These are phyloP conservation scores for Yarrowia sp. DNA, from an alignment of 805 yeast species.

Conservation along the genomic window DNA sequence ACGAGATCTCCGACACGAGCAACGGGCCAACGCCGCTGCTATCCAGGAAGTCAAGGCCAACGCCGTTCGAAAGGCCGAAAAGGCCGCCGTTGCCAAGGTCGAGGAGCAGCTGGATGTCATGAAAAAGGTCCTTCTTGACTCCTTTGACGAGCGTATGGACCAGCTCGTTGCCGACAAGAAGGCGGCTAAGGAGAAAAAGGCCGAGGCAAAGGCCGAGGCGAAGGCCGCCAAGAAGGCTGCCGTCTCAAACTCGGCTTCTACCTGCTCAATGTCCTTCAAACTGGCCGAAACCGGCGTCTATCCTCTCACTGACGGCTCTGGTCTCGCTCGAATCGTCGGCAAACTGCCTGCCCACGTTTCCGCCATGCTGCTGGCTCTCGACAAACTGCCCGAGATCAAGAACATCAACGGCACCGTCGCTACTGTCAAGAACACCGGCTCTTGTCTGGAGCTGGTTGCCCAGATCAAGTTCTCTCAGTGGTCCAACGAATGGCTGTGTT, in stretches of 20 bases:
- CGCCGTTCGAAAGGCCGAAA: not conserved
- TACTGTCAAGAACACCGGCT: not conserved
- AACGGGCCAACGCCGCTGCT: not conserved
- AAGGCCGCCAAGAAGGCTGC: too few relatives aligned
- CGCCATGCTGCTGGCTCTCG: constrained; percentile 24
- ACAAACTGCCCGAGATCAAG: constrained; percentile 10
- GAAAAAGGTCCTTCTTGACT: not conserved
- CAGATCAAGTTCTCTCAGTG: constrained; percentile 31
- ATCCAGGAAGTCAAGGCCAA: not conserved
- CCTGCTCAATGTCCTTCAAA: constrained; percentile 31
- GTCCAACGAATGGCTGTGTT: constrained; percentile 30
- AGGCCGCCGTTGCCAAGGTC: not conserved
- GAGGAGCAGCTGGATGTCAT: not conserved
- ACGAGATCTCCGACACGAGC: not conserved
- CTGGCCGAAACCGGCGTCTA: not conserved
- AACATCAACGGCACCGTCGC: constrained; percentile 29
- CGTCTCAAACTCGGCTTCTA: not conserved
- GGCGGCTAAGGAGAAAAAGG: not conserved
- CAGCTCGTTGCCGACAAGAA: not conserved
- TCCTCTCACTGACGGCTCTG: constrained; percentile 36
- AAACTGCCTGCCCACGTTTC: constrained; percentile 8
- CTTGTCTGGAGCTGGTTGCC: not conserved
- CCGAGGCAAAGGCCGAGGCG: not conserved
- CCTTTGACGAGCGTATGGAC: not conserved
- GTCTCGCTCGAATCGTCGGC: constrained; percentile 9